Percentiles rank a stretch among this genome's conserved stretches.
phyloP scores from a whole-genome alignment of 169 alveolate genomes.

The Amoebophrya sp. region DNA sequence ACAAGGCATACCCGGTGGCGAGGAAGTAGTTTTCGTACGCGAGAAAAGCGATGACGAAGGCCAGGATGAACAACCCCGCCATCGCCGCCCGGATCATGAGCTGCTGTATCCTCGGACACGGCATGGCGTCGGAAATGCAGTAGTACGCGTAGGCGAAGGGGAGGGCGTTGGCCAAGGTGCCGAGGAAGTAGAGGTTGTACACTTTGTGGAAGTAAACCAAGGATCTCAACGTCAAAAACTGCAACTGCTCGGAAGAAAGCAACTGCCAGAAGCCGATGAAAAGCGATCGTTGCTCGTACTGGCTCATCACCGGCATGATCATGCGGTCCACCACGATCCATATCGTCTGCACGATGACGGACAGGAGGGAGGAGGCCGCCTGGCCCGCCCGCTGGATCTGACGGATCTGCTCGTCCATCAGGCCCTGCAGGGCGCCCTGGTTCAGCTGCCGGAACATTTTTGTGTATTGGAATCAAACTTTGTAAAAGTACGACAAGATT shows the following conservation, averaged over 20 bases:
- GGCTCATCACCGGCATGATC: neutral
- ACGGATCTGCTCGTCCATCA: constrained; percentile 14
- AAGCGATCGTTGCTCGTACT: neutral
- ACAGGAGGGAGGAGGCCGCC: neutral
- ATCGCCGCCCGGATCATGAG: neutral
- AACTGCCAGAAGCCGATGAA: constrained; percentile 9
- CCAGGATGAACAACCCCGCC: neutral
- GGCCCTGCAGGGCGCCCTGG: constrained; percentile 6
- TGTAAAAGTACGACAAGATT: too few species aligned
- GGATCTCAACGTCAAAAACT: neutral
- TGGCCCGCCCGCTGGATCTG: neutral
- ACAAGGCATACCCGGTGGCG: neutral
- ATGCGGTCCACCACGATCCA: constrained; percentile 1
- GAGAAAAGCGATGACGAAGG: neutral
- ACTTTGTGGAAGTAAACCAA: neutral
- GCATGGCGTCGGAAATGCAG: neutral
- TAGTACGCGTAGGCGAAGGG: neutral
- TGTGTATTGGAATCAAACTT: neutral
- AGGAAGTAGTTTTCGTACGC: neutral
- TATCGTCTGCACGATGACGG: neutral
- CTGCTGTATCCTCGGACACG: constrained; percentile 8
- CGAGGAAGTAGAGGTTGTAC: neutral
- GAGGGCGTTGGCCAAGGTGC: neutral
- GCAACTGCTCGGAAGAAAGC: neutral
- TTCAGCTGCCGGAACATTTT: neutral